Evolutionary conservation across 1,284 basidiomycete species (phyloP).

Genomic region (Leccinum subspadiceum): DNA sequence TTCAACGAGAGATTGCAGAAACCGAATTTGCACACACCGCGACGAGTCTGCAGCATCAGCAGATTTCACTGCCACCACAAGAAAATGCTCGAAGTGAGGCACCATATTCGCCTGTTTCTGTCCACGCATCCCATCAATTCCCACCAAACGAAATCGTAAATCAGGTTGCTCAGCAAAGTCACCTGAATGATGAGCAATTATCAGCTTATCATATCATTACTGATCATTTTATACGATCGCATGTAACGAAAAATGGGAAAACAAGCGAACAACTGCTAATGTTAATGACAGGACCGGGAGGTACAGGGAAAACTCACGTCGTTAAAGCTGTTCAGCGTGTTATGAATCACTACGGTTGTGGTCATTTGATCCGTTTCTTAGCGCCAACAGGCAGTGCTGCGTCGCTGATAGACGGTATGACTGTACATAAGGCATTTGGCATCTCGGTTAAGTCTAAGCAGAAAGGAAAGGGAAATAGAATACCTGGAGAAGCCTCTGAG

Average conservation of each 20-base stretch:
- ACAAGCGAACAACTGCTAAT: neutral
- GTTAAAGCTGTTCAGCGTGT: neutral
- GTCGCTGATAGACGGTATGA: conserved; percentile 2
- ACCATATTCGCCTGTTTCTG: too few relatives aligned
- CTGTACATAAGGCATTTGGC: neutral
- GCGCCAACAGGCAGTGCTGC: conserved; percentile 1
- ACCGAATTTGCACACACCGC: neutral
- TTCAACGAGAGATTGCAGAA: neutral
- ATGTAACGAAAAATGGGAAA: neutral
- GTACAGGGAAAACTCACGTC: conserved; percentile 1
- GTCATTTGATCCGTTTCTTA: conserved; percentile 1
- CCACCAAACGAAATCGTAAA: neutral
- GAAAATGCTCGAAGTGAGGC: neutral
- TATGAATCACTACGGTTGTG: neutral
- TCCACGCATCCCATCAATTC: neutral
- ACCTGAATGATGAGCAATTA: conserved; percentile 1
- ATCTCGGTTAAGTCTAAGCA: conserved; percentile 6
- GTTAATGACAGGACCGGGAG: conserved; percentile 5
- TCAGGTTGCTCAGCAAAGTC: neutral
- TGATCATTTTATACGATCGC: neutral
- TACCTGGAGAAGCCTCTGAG: neutral
- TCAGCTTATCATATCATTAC: neutral
- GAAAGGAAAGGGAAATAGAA: conserved; percentile 4
- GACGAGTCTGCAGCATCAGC: neutral
- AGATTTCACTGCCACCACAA: neutral